Percentiles rank a stretch among this genome's conserved stretches.
These are phyloP conservation scores for Ramaria sp. DNA, from an alignment of 768 basidiomycete genomes.

Conservation along the genomic window DNA sequence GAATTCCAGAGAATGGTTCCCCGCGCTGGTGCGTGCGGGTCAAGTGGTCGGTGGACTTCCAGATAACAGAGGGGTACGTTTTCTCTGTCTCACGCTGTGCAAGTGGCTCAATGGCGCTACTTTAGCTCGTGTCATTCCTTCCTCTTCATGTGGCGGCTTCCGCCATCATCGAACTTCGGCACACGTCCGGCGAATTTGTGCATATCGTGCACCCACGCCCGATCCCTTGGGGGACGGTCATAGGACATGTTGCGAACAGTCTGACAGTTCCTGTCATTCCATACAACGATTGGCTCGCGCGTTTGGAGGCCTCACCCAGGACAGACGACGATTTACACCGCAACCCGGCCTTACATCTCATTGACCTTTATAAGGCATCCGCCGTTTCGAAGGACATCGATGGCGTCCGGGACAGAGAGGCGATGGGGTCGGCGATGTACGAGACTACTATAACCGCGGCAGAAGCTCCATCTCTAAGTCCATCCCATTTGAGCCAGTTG, in stretches of 20 bases:
- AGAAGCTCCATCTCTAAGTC: no score
- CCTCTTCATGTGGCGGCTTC: slow-evolving; percentile 16
- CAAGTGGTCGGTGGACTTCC: neutral
- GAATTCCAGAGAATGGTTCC: slow-evolving; percentile 14
- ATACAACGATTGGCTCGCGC: slow-evolving; percentile 18
- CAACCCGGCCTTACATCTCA: slow-evolving; percentile 20
- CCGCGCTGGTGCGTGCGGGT: slow-evolving; percentile 7
- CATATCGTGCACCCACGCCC: slow-evolving; percentile 19
- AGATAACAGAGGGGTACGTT: slow-evolving; percentile 4
- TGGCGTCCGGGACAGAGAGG: no score
- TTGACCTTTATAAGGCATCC: slow-evolving; percentile 14
- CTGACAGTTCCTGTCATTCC: slow-evolving; percentile 18
- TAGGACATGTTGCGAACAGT: slow-evolving; percentile 7
- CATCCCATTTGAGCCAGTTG: no score
- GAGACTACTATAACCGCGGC: no score
- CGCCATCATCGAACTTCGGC: slow-evolving; percentile 17
- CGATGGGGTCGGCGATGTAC: no score
- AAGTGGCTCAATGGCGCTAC: neutral
- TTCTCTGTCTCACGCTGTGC: neutral
- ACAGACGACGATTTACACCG: slow-evolving; percentile 2
- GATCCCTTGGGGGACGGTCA: slow-evolving; percentile 11
- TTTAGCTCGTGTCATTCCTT: slow-evolving; percentile 18
- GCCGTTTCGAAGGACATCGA: neutral
- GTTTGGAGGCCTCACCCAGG: slow-evolving; percentile 2
- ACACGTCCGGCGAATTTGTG: slow-evolving; percentile 9